Base-by-base conservation (phyloP, 768 basidiomycete species). In the Lactarius trivialis region DNA sequence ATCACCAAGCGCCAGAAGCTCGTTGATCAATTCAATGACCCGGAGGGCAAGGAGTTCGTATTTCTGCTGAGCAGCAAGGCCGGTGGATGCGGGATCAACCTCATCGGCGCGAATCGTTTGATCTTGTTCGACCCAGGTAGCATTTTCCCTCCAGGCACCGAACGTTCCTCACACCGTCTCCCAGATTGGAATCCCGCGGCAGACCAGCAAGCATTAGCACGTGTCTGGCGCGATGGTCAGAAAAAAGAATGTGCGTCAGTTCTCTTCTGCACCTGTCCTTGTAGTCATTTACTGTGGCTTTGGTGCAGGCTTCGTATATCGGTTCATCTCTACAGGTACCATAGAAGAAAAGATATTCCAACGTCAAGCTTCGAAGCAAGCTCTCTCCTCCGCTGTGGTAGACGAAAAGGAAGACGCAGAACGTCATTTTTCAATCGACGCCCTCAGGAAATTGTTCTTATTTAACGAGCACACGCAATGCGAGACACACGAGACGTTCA, bases 321-420 rank as follows among this genome's bases (percentile, higher is more conserved):
- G 96, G 26, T 99, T 98, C 75, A 95, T 98, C 67, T 89, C 92
- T 5, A 93, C 94, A 0, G 96, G 95, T 2, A 97, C 95, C 1
- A 97, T 98, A 64, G 95, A 98, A 74, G 96, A 98, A 76, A 98
- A 98, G 79, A 97, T 98, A 66, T 98, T 98, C 74, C 97, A 99
- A 73, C 81, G 97, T 51, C 97, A 99, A 75, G 93, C 90, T 15
- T 89, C 86, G 67, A 99, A 99, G 73, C 93, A 96, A 73, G 92
- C 95, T 2, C 82, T 98, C 12, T 98, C 97, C 0, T 94, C 94
- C 1, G 93, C 93, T n/a, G 94, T 98, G 3, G 95, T 99, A 21
- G 96, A 99, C 69, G 93, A 96, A 73, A 94, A 93, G 69, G 91
- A 96, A 76, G 92, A 96, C 69, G 83, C 91, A 0, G 95, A 96